phyloP scores from a whole-genome alignment of 805 yeast species.

The Pichia phayaonensis region DNA sequence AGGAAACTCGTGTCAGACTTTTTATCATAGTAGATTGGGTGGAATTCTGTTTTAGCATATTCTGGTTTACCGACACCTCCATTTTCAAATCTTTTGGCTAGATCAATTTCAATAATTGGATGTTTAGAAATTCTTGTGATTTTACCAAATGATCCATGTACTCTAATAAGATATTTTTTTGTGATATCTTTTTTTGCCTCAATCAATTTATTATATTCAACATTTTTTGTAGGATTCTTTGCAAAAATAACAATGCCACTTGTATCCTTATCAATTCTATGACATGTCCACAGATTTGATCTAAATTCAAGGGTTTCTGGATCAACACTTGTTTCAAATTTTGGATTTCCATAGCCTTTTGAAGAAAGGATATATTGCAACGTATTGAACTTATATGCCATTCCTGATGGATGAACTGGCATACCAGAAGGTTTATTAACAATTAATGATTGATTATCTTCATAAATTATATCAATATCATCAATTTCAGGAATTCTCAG shows the following conservation, averaged over 20 bases:
- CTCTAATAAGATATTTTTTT: slow-evolving; percentile 39
- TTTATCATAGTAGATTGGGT: slow-evolving; percentile 21
- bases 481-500: slow-evolving; percentile 29
- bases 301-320: not conserved
- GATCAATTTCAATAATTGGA: slow-evolving; percentile 26
- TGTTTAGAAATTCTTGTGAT: slow-evolving; percentile 24
- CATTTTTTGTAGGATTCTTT: slow-evolving; percentile 18
- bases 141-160: slow-evolving; percentile 33
- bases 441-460: slow-evolving; percentile 34
- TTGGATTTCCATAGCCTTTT: not conserved
- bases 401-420: slow-evolving; percentile 48
- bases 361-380: slow-evolving; percentile 36
- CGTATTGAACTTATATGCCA: slow-evolving; percentile 33
- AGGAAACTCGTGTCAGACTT: slow-evolving; percentile 32
- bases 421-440: slow-evolving; percentile 46
- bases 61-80: slow-evolving; percentile 17
- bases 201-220: not conserved
- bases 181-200: slow-evolving; percentile 11
- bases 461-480: slow-evolving; percentile 24
- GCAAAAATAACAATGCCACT: slow-evolving; percentile 42
- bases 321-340: not conserved
- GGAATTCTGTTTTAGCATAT: slow-evolving; percentile 16
- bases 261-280: slow-evolving; percentile 43
- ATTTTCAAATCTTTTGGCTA: slow-evolving; percentile 16
- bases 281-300: slow-evolving; percentile 29